These are phyloP conservation scores for Blastosporella zonata DNA, from an alignment of 1,284 basidiomycete species.

Conservation along the genomic window DNA sequence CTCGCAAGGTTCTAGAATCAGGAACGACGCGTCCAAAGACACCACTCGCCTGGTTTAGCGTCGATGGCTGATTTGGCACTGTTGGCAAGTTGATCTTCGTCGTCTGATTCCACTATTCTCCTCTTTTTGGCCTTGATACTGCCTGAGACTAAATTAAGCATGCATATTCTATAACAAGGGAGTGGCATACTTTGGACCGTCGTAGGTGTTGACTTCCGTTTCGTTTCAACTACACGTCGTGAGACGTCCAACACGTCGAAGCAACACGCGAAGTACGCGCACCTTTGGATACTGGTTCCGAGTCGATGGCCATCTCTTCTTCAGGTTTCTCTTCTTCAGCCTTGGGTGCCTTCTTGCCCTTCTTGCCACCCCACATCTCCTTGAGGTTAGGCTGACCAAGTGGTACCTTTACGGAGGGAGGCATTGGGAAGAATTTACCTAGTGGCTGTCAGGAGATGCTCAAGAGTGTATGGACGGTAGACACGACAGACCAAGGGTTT, in stretches of 20 bases:
- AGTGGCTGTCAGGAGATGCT: conserved; percentile 3
- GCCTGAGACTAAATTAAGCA: conserved; percentile 15
- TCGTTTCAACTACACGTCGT: conserved; percentile 31
- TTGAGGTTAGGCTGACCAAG: conserved; percentile 69
- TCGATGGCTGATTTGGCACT: not conserved
- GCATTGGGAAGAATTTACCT: conserved; percentile 75
- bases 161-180: not conserved
- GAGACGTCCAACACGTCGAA: conserved; percentile 4
- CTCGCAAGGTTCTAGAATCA: not conserved
- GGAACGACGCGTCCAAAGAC: not conserved
- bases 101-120: conserved; percentile 63
- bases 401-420: conserved; percentile 56
- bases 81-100: conserved; percentile 43
- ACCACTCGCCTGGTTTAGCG: conserved; percentile 4
- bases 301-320: conserved; percentile 32
- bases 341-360: conserved; percentile 30
- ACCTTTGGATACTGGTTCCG: conserved; percentile 22
- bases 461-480: not conserved
- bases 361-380: conserved; percentile 67
- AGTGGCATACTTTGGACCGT: conserved; percentile 6
- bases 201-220: conserved; percentile 35
- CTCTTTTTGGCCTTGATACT: conserved; percentile 49
- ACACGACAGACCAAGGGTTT: conserved; percentile 57
- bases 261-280: conserved; percentile 1
- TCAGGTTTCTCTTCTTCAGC: conserved; percentile 23